Conservation (phyloP, 2,329 filamentous ascomycete species). For the Chaetomiaceae sp. region DNA sequence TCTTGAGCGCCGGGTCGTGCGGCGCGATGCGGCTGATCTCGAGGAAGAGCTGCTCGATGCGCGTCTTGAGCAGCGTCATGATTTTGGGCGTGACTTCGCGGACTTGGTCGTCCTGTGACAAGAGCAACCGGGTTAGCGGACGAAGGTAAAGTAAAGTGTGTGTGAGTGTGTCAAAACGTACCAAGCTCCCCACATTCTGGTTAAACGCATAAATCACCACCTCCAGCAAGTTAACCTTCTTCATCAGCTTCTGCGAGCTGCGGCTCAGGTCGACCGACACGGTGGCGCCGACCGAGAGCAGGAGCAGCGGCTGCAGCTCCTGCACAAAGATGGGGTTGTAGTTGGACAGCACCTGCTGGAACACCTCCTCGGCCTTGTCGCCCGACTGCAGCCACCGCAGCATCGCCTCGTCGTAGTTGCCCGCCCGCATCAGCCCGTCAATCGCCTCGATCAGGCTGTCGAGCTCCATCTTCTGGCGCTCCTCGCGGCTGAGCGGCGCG, state of each 20-base stretch:
- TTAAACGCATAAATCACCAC: conserved; percentile 53
- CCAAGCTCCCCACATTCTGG: conserved; percentile 44
- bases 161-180: conserved; percentile 37
- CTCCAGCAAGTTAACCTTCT: conserved; percentile 59
- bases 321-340: conserved; percentile 50
- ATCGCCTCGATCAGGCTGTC: conserved; percentile 54
- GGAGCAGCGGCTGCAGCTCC: conserved; percentile 55
- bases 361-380: conserved; percentile 56
- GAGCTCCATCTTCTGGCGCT: conserved; percentile 50
- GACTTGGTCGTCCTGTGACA: conserved; percentile 47
- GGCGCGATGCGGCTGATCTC: conserved; percentile 46
- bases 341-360: conserved; percentile 50
- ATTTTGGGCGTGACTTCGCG: conserved; percentile 54
- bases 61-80: conserved; percentile 49
- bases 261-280: conserved; percentile 52
- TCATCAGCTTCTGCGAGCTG: conserved; percentile 46
- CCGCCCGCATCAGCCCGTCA: conserved; percentile 56
- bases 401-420: conserved; percentile 58
- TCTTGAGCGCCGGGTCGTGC: conserved; percentile 45
- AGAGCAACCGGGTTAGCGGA: conserved; percentile 28
- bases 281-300: conserved; percentile 61
- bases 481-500: conserved; percentile 40
- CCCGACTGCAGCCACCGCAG: conserved; percentile 64
- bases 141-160: not conserved
- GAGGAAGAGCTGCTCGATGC: conserved; percentile 50